Conservation (phyloP, 228 moss, liverwort and hornwort genomes). For the Sphagnum magellanicum region DNA sequence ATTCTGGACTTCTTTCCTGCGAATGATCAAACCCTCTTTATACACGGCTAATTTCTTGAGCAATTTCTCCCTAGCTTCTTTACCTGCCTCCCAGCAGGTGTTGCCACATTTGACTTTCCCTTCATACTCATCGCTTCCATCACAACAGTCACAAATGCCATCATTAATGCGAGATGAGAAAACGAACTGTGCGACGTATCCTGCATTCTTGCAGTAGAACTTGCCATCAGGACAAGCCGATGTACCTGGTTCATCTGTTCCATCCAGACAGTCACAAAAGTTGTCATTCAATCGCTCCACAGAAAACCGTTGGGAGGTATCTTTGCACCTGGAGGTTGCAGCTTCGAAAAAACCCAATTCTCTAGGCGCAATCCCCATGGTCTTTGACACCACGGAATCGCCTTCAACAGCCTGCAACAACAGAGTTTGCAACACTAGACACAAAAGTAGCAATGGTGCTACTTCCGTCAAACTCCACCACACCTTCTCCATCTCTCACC, state of each 20-base stretch:
- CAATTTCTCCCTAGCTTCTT: constrained; percentile 73
- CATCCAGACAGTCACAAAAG: constrained; percentile 95
- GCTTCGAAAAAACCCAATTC: constrained; percentile 85
- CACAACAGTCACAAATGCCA: constrained; percentile 98
- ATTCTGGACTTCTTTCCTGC: constrained; percentile 65
- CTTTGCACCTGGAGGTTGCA: constrained; percentile 70
- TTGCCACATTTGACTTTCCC: constrained; percentile 60
- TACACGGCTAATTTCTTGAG: constrained; percentile 68
- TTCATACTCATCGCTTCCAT: constrained; percentile 90
- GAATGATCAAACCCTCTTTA: constrained; percentile 62
- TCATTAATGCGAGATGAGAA: constrained; percentile 96
- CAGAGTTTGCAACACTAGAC: too few species aligned
- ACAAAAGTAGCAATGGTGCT: too few species aligned
- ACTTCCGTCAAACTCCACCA: too few species aligned
- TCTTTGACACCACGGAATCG: not conserved
- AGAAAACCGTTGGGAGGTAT: constrained; percentile 61
- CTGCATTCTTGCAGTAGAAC: constrained; percentile 84
- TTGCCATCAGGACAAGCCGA: constrained; percentile 81
- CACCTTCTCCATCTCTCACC: too few species aligned
- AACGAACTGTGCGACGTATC: constrained; percentile 50
- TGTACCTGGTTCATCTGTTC: constrained; percentile 99
- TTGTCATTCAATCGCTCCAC: constrained; percentile 86
- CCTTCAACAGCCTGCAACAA: too few species aligned
- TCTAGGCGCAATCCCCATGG: constrained; percentile 34
- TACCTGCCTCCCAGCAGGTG: constrained; percentile 86